A percentile compares a stretch with the other conserved stretches of the same genome.
phyloP scores from a whole-genome alignment of 805 yeast species.

The Sporopachydermia quercuum region DNA sequence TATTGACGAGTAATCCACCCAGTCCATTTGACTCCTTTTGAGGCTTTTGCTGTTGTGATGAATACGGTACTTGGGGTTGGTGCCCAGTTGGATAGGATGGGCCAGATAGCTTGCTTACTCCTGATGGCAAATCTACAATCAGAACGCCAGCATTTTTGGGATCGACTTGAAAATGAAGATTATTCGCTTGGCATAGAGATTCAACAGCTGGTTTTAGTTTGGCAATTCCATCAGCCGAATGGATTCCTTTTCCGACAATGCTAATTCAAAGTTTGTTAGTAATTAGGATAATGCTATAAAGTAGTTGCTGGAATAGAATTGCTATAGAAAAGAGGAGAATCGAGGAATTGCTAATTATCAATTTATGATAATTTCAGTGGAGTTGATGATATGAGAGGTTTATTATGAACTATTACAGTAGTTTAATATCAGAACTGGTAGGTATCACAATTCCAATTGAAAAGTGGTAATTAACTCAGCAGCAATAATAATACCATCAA shows the following conservation, averaged over 20 bases:
- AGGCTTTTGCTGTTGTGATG: slow-evolving; percentile 1
- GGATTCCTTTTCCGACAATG: slow-evolving; percentile 88
- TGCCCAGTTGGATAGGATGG: neutral
- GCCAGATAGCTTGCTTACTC: no score
- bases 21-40: neutral
- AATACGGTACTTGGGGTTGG: neutral
- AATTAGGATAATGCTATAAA: neutral
- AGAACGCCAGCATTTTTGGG: slow-evolving; percentile 69
- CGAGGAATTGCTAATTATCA: no score
- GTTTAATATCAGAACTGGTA: no score
- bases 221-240: slow-evolving; percentile 68
- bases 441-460: no score
- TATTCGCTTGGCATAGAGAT: slow-evolving; percentile 51
- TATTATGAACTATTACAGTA: no score
- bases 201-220: slow-evolving; percentile 85
- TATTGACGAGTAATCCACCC: neutral
- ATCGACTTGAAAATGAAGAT: slow-evolving; percentile 47
- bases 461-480: no score
- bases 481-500: no score
- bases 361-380: no score
- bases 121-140: slow-evolving; percentile 44
- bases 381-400: neutral
- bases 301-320: no score
- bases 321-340: no score
- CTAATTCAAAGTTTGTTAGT: neutral